Conservation (phyloP, 179 eudicot species). For the Patellifolia procumbens region DNA sequence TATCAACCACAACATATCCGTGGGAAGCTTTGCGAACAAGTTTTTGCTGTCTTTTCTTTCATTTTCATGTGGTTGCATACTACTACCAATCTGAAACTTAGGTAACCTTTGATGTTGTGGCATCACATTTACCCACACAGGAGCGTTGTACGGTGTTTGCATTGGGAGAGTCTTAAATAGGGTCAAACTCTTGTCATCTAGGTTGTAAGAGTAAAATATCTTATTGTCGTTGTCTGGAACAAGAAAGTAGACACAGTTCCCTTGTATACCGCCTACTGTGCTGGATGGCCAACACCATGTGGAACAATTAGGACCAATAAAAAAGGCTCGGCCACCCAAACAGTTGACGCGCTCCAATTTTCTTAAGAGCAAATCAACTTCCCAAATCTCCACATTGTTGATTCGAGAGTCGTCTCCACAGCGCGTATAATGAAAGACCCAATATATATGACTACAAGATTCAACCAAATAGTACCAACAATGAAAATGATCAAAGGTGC, state of each 20-base stretch:
- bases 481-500: background rate
- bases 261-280: background rate
- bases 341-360: background rate
- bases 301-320: background rate
- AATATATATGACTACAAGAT: background rate
- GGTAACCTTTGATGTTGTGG: constrained; percentile 11
- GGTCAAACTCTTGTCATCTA: background rate
- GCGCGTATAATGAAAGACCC: too few relatives aligned
- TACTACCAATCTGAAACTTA: background rate
- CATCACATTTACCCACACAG: background rate
- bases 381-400: background rate
- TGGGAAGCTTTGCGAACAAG: background rate
- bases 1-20: constrained; percentile 9
- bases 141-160: background rate
- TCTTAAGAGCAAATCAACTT: background rate
- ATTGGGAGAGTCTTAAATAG: background rate
- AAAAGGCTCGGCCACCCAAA: constrained; percentile 18
- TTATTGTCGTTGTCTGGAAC: too few relatives aligned
- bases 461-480: background rate
- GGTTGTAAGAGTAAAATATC: background rate
- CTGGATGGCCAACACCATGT: constrained; percentile 6
- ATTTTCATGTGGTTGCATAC: background rate
- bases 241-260: constrained; percentile 20
- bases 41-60: too few relatives aligned
- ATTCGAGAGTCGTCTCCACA: background rate